Base-by-base conservation (phyloP, 495 filamentous ascomycete genomes). In the Xylaria curta region DNA sequence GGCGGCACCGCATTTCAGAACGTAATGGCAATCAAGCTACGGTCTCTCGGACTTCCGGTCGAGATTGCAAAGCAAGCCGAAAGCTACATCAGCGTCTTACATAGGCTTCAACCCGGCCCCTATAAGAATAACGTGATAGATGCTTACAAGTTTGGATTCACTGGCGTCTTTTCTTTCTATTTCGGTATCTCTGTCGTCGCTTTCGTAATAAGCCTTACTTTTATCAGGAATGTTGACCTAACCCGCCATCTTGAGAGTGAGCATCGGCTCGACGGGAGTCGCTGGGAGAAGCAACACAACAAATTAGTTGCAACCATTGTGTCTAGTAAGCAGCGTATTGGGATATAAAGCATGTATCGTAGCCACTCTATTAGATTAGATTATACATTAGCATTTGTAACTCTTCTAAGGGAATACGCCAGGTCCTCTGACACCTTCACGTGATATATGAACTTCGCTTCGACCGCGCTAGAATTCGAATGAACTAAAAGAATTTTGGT, bases 1-100 rank as follows among this genome's bases (percentile, higher is more conserved):
- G 89, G 90, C 2, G 87, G 88, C 5, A 83, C 86, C n/a, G 81
- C 89, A 7, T 88, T 92, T 73, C 85, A 91, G 73, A 91, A 89
- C 70, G 76, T 83, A 67, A 86, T 87, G 79, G 80, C 79, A 65
- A 72, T 75, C 56, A 83, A 86, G 74, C 79, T 89, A 10, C 54
- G 79, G 66, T 51, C 75, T 58, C 42, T 83, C 75, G 79, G 85
- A 49, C 69, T 84, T 28, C 79, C 81, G 0, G 73, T 68, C 17
- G 66, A 65, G 6, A 83, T 84, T 61, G 79, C 85, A 5, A 76
- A 79, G 49, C 76, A 88, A 36, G 82, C 86, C 3, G 84, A 85
- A 51, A 83, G 79, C 8, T 82, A 86, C n/a, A 85, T 87, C 15
- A 63, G 76, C 46, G 74, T 81, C 17, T 76, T 86, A 51, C 83